Conservation (phyloP, 202 grass and related monocot genomes). For the Setaria italica region DNA sequence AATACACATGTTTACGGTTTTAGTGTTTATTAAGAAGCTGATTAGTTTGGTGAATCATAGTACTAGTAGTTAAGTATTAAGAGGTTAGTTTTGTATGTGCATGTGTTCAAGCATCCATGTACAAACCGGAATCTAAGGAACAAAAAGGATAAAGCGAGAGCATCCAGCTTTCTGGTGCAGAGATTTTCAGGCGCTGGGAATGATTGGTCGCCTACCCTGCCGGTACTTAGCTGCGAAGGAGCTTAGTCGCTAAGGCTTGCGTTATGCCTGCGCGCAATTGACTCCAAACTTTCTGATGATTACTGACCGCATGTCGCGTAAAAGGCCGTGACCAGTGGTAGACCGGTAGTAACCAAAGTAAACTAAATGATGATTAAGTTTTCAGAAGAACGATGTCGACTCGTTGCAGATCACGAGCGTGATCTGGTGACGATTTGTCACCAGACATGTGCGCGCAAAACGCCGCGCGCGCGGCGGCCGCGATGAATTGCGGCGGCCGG, state of each 20-base stretch:
- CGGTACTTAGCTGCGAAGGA: slow-evolving; percentile 9
- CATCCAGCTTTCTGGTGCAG: not conserved
- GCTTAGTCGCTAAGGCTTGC: slow-evolving; percentile 24
- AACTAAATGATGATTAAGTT: too few species aligned
- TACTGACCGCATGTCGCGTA: not conserved
- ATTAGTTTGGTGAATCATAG: not conserved
- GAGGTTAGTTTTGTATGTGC: too few species aligned
- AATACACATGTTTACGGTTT: not conserved
- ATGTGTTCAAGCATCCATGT: not conserved
- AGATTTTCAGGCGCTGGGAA: not conserved
- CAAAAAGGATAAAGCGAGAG: not conserved
- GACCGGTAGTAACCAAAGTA: too few species aligned
- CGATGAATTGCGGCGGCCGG: not conserved
- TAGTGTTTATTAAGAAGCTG: not conserved
- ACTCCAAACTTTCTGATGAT: not conserved
- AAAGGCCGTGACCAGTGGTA: too few species aligned
- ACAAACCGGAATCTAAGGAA: not conserved
- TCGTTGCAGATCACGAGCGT: too few species aligned
- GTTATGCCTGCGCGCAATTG: not conserved
- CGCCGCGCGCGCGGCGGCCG: too few species aligned
- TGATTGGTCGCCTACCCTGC: not conserved
- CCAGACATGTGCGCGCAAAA: too few species aligned
- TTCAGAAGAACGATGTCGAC: too few species aligned
- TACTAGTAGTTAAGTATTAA: too few species aligned
- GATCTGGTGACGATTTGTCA: too few species aligned